Conservation (phyloP, 441 rosid genomes). For the Melastoma candidum region DNA sequence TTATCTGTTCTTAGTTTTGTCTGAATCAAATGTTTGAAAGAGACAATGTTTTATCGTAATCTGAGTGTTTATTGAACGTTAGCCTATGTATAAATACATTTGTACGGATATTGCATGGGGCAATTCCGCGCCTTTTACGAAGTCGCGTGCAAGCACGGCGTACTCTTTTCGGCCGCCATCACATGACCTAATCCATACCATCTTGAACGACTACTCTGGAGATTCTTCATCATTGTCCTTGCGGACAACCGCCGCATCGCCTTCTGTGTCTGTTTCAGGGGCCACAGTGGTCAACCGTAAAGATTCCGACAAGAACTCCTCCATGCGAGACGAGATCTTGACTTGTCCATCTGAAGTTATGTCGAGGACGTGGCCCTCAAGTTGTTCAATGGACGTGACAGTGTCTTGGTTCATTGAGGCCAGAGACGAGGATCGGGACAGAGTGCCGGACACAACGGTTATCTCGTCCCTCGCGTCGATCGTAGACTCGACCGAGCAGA, state of each 20-base stretch:
- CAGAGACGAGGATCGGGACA: slow-evolving; percentile 60
- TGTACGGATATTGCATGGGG: too few relatives aligned
- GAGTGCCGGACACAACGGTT: slow-evolving; percentile 62
- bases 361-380: slow-evolving; percentile 33
- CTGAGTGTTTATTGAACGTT: too few relatives aligned
- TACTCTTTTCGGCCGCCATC: not conserved
- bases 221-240: slow-evolving; percentile 40
- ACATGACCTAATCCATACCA: slow-evolving; percentile 22
- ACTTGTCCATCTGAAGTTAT: slow-evolving; percentile 21
- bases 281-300: slow-evolving; percentile 26
- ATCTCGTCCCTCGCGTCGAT: slow-evolving; percentile 64
- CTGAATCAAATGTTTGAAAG: too few relatives aligned
- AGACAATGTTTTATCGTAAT: too few relatives aligned
- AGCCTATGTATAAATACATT: too few relatives aligned
- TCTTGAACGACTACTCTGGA: slow-evolving; percentile 49
- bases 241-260: slow-evolving; percentile 12
- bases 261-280: slow-evolving; percentile 34
- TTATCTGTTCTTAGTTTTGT: too few relatives aligned
- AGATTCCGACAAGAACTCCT: slow-evolving; percentile 50
- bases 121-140: too few relatives aligned
- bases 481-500: slow-evolving; percentile 64
- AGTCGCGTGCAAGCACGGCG: too few relatives aligned
- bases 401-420: slow-evolving; percentile 53
- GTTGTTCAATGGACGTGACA: slow-evolving; percentile 41
- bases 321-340: slow-evolving; percentile 42